Conservation (phyloP, 1,284 basidiomycete species). For the Microbotryum scabiosae region DNA sequence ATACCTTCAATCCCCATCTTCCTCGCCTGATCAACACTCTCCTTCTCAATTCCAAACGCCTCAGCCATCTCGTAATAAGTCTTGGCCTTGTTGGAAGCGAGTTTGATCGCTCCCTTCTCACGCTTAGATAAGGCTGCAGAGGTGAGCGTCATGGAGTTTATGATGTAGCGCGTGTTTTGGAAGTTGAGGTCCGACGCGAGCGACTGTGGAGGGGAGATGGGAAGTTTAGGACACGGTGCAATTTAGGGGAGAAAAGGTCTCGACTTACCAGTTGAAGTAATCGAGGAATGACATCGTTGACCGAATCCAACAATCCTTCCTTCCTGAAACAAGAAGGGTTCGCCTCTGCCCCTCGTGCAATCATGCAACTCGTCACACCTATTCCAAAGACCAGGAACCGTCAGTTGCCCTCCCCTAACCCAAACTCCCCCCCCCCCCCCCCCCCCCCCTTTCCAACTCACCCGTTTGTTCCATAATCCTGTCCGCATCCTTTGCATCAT, state of each 20-base stretch:
- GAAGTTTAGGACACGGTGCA: background rate
- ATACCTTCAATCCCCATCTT: constrained; percentile 16
- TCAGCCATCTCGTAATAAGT: constrained; percentile 54
- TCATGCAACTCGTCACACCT: constrained; percentile 91
- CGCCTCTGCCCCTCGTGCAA: constrained; percentile 84
- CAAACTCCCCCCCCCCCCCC: too few species aligned
- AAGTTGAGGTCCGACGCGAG: constrained; percentile 53
- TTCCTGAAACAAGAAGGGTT: constrained; percentile 82
- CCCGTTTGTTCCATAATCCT: constrained; percentile 67
- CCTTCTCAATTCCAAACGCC: constrained; percentile 45
- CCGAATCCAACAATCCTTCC: constrained; percentile 58
- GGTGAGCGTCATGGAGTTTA: constrained; percentile 45
- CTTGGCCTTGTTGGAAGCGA: constrained; percentile 56
- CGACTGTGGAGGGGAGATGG: constrained; percentile 32
- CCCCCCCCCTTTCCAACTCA: constrained; percentile 33
- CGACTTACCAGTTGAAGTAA: constrained; percentile 64
- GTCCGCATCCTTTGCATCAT: constrained; percentile 66
- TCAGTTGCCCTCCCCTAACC: constrained; percentile 8
- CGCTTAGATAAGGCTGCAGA: constrained; percentile 47
- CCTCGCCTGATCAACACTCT: constrained; percentile 9
- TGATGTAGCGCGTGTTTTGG: constrained; percentile 85
- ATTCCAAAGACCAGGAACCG: constrained; percentile 26
- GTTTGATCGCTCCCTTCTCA: constrained; percentile 55
- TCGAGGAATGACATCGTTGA: constrained; percentile 61
- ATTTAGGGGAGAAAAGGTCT: constrained; percentile 7